Percentiles rank a stretch among this genome's conserved stretches.
Evolutionary conservation across 2,329 filamentous ascomycete genomes (phyloP).

Genomic region (Rachicladosporium sp.): DNA sequence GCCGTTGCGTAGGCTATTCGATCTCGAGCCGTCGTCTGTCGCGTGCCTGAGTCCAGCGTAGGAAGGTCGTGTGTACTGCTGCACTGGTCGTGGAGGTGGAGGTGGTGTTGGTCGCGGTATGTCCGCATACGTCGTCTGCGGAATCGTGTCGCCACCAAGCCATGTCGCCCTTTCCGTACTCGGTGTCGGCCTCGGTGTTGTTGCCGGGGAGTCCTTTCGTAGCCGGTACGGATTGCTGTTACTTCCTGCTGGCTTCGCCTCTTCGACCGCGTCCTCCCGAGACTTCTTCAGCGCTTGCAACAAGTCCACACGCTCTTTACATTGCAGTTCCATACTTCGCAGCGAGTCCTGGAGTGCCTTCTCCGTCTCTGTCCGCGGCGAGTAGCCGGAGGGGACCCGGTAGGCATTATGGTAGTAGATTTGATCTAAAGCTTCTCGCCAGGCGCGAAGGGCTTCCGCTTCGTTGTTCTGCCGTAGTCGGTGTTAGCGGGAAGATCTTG

Average conservation of each 20-base stretch:
- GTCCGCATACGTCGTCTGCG: slow-evolving; percentile 65
- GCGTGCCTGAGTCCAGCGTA: slow-evolving; percentile 37
- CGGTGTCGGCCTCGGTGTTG: slow-evolving; percentile 25
- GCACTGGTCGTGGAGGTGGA: slow-evolving; percentile 26
- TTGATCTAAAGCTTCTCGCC: slow-evolving; percentile 76
- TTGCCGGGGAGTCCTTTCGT: slow-evolving; percentile 4
- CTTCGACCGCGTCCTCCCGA: slow-evolving; percentile 39
- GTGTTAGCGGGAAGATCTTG: slow-evolving; percentile 3
- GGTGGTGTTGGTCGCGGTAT: slow-evolving; percentile 61
- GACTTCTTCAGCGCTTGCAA: slow-evolving; percentile 67
- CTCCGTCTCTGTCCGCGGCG: slow-evolving; percentile 69
- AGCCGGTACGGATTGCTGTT: slow-evolving; percentile 1
- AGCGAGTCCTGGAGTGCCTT: slow-evolving; percentile 70
- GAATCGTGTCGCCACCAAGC: slow-evolving; percentile 72
- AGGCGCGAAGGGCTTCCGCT: slow-evolving; percentile 76
- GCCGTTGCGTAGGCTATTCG: slow-evolving; percentile 16
- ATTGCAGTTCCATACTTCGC: slow-evolving; percentile 73
- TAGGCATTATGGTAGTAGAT: slow-evolving; percentile 79
- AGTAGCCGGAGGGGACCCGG: slow-evolving; percentile 55
- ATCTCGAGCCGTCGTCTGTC: slow-evolving; percentile 13
- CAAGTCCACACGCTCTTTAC: slow-evolving; percentile 83
- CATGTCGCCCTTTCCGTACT: slow-evolving; percentile 37
- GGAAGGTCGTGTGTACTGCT: slow-evolving; percentile 32
- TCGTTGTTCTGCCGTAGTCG: slow-evolving; percentile 66
- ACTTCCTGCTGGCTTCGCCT: slow-evolving; percentile 15